phyloP scores from a whole-genome alignment of 768 basidiomycete species.

The Roridomyces roridus region DNA sequence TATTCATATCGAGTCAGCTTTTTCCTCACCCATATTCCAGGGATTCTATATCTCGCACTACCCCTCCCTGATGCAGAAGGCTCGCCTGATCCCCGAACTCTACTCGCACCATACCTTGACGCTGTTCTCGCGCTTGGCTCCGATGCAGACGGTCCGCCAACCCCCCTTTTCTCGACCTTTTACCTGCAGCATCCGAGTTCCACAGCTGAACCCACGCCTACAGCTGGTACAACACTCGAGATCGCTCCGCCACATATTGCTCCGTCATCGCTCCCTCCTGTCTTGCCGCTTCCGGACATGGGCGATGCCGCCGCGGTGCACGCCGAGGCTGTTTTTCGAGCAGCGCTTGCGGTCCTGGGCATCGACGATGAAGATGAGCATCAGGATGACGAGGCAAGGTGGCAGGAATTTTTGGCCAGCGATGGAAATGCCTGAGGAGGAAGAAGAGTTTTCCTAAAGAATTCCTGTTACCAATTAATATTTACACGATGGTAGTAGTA shows the following conservation, averaged over 20 bases:
- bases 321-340: constrained; percentile 67
- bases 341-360: constrained; percentile 38
- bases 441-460: constrained; percentile 27
- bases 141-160: constrained; percentile 23
- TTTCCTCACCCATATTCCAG: constrained; percentile 38
- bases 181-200: constrained; percentile 52
- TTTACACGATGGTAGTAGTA: constrained; percentile 20
- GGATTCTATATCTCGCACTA: constrained; percentile 64
- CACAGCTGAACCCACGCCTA: neutral
- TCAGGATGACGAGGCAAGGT: constrained; percentile 9
- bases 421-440: constrained; percentile 38
- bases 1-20: constrained; percentile 15
- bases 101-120: constrained; percentile 65
- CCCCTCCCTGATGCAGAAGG: constrained; percentile 41
- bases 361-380: neutral
- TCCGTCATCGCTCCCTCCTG: constrained; percentile 37
- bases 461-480: constrained; percentile 14
- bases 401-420: constrained; percentile 44
- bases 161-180: constrained; percentile 58
- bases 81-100: constrained; percentile 37
- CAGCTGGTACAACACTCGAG: no score
- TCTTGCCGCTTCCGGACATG: constrained; percentile 50
- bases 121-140: constrained; percentile 45
- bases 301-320: constrained; percentile 61
- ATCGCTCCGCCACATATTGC: constrained; percentile 24